Percentiles rank a stretch among this genome's conserved stretches.
These are phyloP conservation scores for Fusarium avenaceum DNA, from an alignment of 2,329 filamentous ascomycete genomes.

Conservation along the genomic window DNA sequence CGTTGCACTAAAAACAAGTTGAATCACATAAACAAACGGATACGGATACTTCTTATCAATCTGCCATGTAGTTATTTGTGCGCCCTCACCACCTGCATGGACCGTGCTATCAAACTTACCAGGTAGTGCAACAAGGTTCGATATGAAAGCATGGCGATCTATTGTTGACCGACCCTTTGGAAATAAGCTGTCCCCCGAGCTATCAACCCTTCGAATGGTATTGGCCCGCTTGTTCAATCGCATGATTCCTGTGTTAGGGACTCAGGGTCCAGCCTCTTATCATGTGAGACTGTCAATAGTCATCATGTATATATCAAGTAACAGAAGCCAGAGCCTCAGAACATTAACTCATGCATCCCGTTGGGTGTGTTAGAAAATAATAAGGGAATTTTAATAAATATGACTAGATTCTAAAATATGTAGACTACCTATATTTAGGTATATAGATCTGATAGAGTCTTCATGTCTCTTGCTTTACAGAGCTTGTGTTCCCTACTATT, in stretches of 20 bases:
- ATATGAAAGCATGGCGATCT: conserved; percentile 36
- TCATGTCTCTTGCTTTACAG: too few relatives aligned
- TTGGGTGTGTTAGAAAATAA: too few relatives aligned
- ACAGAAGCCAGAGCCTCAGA: not conserved
- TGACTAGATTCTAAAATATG: too few relatives aligned
- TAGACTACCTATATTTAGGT: too few relatives aligned
- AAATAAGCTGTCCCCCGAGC: conserved; percentile 12
- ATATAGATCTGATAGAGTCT: too few relatives aligned
- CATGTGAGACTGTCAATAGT: conserved; percentile 14
- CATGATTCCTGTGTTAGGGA: conserved; percentile 8
- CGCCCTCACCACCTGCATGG: not conserved
- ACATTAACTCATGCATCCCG: too few relatives aligned
- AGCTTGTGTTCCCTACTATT: too few relatives aligned
- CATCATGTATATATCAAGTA: not conserved
- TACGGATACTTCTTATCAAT: not conserved
- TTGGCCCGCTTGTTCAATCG: conserved; percentile 27
- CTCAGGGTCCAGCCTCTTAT: conserved; percentile 7
- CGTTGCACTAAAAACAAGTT: not conserved
- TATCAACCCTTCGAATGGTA: conserved; percentile 6
- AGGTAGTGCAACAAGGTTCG: conserved; percentile 21
- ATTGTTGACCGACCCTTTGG: conserved; percentile 30
- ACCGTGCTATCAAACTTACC: conserved; percentile 12
- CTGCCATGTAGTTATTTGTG: too few relatives aligned
- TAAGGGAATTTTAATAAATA: too few relatives aligned
- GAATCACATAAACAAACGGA: not conserved